Evolutionary conservation across 2,329 filamentous ascomycete species (phyloP), one percentile per base, ranked within the genome.

Genomic region (Fusarium floridanum): DNA sequence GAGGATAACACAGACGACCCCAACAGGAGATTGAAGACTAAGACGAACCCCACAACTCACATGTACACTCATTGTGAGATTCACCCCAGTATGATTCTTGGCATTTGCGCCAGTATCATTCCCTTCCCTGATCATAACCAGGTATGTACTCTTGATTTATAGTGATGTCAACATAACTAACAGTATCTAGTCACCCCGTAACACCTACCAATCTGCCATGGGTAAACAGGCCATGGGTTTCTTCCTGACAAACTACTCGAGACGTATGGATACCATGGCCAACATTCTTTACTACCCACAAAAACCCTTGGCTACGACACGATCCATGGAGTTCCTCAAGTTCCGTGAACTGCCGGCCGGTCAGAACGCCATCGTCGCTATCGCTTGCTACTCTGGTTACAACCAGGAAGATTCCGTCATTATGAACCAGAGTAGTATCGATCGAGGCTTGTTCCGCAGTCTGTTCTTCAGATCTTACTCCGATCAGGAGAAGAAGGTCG

Each of bases 391-490:
- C 85, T 98, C 95, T 64, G 97, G 97, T 70, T 99, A 99, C 88
- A 99, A 99, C 84, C 97, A 99, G 83, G 97, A 99, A 95, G 97
- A 99, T 91, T 99, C 97, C 76, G 96, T 99, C 77, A 98, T 99
- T 80, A 98, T 99, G 97, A 99, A 99, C 84, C 97, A 99, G 86
- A 98, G 95, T 86, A 98, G 95, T 84, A 98, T 99, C 80, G 97
- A 99, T 83, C 94, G 97, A 80, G 97, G 97, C 73, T 88, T 99
- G 6, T 99, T 99, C 92, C 91, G 97, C 80, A 98, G 95, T 89
- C 86, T 99, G 64, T 99, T 98, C 88, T 99, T 98, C 90, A 92
- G 97, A 77, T 95, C 96, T 12, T 99, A 99, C 84, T 97, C 95
- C 36, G 97, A 99, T 81, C 95, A 95, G 76, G 97, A 99, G 86